Base-by-base conservation (phyloP, 495 filamentous ascomycete genomes). In the Penicillium longicatenatum region DNA sequence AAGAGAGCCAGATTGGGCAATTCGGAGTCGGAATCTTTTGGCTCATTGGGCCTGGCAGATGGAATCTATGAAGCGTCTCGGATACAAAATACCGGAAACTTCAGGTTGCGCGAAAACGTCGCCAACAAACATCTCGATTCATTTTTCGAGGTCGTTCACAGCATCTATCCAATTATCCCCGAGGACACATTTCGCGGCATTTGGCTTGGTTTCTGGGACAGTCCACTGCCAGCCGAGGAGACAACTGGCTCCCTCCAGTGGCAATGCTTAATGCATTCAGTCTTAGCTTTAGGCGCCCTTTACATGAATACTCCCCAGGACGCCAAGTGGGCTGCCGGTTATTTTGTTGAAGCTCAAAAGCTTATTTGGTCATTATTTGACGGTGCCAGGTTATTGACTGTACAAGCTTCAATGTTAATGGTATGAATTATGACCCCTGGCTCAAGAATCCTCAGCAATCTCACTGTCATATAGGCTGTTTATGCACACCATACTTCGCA, bases 401-500 rank as follows among this genome's bases (percentile, higher is more conserved):
- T 35, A 10, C 31, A 35, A 14, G 31, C 31, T 35, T 35, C 10
- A 3, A 35, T 35, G 9, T 35, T 35, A 1, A 35, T 35, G 31
- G 31, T 35, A 35, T 35, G 9, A 3, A 35, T 35, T 9, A 6
- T 14, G 31, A 35, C 9, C 12, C 31, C 12, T 14, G 31, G 12
- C 31, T 35, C 31, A 35, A 35, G 12, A 0, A 12, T 35, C 7
- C 12, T 35, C 31, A 9, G 3, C 10, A 6, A 3, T 6, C 31
- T 35, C 10, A 35, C 31, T 35, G 31, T 26, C 6, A 35, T 11
- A 14, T 35, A 35, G 31, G 31, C 31, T 14, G 12, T 35, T 35
- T 35, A 59, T 49, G 57, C 50, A 10, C 50, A 59, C 19, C 44
- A 42, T 11, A 17, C n/a, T 14, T 50, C 50, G 43, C 26, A 55